Evolutionary conservation across 495 filamentous ascomycete species (phyloP), one percentile per base, ranked within the genome.

Genomic region (Talaromyces wortmannii): DNA sequence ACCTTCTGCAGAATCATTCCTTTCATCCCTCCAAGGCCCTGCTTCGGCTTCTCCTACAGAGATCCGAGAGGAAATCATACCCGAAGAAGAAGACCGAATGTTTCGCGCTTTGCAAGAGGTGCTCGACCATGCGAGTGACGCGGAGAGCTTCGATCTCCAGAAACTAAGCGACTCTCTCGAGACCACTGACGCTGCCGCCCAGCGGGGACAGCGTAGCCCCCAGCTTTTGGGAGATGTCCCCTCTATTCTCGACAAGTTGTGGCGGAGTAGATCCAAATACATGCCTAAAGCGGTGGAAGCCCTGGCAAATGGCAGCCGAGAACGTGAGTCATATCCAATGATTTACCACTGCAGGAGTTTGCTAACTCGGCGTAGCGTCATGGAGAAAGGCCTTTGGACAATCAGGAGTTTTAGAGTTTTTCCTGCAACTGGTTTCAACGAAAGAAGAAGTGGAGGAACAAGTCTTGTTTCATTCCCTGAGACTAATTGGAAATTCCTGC

Each of bases 401-500:
- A 18, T 80, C 86, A 8, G 87, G 87, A 0, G 68, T 91, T 15
- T 64, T 92, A 18, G 73, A 76, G 4, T 86, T 89, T 56, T 87
- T 89, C 59, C 71, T 90, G 8, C 61, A 73, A 15, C 58, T 85
- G 5, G 59, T 88, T 45, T 66, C 78, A 8, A 69, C 63, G 0
- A 66, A 60, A 31, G 60, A 70, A 15, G 65, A 66, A 2, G 55
- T 65, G 18, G 65, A 77, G 11, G 53, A 65, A 16, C 56, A 58
- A 31, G 51, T 78, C 31, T 56, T 76, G 32, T 66, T 79, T 6
- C 83, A 89, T 59, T 75, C 80, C 30, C 70, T 94, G 31, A 82
- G 88, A 13, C 58, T 92, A 23, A 73, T 91, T 61, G 89, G 87
- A 3, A 92, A 92, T 67, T 83, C 82, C n/a, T 91, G 88, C 67